phyloP scores from a whole-genome alignment of 768 basidiomycete genomes.

The Boletus coccyginus region DNA sequence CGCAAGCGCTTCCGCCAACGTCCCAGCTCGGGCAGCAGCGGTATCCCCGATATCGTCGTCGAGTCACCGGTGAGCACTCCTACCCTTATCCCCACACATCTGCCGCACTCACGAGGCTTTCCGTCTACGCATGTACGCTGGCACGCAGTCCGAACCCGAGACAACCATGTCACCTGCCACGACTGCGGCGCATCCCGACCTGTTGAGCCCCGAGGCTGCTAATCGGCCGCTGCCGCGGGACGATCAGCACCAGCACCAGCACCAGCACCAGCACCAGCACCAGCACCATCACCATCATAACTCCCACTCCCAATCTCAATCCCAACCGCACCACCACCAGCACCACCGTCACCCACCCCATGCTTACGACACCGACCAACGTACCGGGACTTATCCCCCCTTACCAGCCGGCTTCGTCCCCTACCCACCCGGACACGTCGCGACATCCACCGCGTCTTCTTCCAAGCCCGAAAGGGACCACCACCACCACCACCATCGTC shows the following conservation, averaged over 20 bases:
- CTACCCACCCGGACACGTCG: not conserved
- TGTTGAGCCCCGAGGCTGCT: conserved; percentile 45
- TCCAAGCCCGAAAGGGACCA: not conserved
- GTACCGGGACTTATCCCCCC: conserved; percentile 6
- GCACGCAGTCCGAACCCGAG: conserved; percentile 38
- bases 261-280: not conserved
- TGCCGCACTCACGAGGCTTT: not conserved
- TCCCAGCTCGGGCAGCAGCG: conserved; percentile 30
- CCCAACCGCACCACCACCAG: not conserved
- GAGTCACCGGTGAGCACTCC: conserved; percentile 44
- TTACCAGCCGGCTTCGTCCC: conserved; percentile 24
- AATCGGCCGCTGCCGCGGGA: conserved; percentile 26
- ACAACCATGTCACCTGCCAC: conserved; percentile 32
- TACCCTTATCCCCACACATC: not conserved
- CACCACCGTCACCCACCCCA: not conserved
- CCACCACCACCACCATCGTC: not conserved
- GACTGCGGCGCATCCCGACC: conserved; percentile 35
- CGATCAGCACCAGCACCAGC: not conserved
- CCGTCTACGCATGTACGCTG: not conserved
- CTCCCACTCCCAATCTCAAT: not conserved
- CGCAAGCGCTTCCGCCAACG: conserved; percentile 30
- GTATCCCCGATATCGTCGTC: conserved; percentile 42
- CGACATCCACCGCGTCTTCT: not conserved
- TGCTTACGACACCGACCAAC: not conserved
- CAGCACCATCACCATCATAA: conserved; percentile 1